Base-by-base conservation (phyloP, 176 grass and related monocot species). In the Coix lacrymajobi region DNA sequence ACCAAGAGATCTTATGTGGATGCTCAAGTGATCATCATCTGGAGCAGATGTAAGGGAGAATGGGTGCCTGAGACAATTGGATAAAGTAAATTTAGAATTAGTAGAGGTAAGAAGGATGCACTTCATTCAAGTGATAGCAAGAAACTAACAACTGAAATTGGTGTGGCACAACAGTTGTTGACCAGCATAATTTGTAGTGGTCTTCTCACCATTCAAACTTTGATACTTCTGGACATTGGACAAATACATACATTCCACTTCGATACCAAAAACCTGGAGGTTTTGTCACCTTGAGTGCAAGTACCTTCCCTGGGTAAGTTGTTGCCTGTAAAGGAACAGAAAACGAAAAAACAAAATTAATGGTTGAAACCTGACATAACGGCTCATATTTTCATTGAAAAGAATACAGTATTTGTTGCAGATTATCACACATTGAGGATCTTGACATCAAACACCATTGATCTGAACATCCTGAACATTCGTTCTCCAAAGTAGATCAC, bases 1-100 rank as follows among this genome's bases (percentile, higher is more conserved):
- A 43, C 89, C 89, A 25, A 91, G 92, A 44, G 92, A 91, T 67
- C 92, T 89, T 11, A 94, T 78, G 82, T 94, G 92, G 77, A 94
- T 87, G 39, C 80, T 86, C 33, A 94, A 81, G 66, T 94, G 71
- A 51, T 85, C 72, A 89, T 94, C 92, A 58, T 75, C 89, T 75
- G 92, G 92, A 69, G 92, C 86, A 38, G 92, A 94, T 48, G 89
- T 94, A 40, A 94, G 86, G 19, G 92, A 94, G 79, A 82, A 94
- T 75, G 92, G 89, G 72, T 94, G 92, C 89, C 92, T 91, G 79
- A 73, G 26, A 68, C 66, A 58, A 20, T 76, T 40, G 10, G 48
- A 81, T 12, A 40, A 66, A 56, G 43, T 22, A 68, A 25, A 33
- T 56, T 7, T 31, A 36, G 41, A 56, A 43, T 68, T 62, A 65